A percentile compares a stretch with the other conserved stretches of the same genome.
Evolutionary conservation across 176 grass and related monocot genomes (phyloP).

Genomic region (Coix lacrymajobi): DNA sequence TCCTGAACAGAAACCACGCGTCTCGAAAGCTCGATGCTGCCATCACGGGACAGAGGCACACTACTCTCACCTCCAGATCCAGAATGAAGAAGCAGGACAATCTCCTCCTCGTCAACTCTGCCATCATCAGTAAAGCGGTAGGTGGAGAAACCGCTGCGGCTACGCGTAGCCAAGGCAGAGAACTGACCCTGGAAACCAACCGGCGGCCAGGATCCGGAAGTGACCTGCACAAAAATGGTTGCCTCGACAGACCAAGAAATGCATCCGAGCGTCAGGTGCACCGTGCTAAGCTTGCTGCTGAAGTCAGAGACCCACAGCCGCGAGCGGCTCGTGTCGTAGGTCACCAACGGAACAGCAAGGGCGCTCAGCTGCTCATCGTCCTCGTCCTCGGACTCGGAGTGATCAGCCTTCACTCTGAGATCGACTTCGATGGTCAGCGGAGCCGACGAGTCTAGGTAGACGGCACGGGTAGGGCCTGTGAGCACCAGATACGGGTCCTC

Average conservation of each 20-base stretch:
- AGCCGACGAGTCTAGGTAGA: background rate
- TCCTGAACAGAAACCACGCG: background rate
- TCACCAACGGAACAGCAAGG: background rate
- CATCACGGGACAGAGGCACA: background rate
- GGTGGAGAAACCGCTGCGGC: background rate
- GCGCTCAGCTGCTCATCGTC: background rate
- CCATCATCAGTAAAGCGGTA: background rate
- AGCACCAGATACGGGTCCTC: background rate
- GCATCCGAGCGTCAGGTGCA: background rate
- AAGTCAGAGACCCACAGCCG: background rate
- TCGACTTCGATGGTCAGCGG: background rate
- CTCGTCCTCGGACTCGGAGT: too few relatives aligned
- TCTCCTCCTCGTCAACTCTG: background rate
- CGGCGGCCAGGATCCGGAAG: background rate
- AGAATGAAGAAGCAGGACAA: background rate
- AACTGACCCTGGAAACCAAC: background rate
- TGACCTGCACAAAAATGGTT: background rate
- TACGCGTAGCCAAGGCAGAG: background rate
- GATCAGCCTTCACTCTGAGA: background rate
- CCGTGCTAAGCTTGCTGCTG: background rate
- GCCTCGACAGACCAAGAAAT: background rate
- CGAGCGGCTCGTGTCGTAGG: background rate
- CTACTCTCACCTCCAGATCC: background rate
- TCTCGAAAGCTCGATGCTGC: background rate
- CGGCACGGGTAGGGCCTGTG: background rate